These are phyloP conservation scores for Penicillium arizonense DNA, from an alignment of 495 filamentous ascomycete genomes.

Conservation along the genomic window DNA sequence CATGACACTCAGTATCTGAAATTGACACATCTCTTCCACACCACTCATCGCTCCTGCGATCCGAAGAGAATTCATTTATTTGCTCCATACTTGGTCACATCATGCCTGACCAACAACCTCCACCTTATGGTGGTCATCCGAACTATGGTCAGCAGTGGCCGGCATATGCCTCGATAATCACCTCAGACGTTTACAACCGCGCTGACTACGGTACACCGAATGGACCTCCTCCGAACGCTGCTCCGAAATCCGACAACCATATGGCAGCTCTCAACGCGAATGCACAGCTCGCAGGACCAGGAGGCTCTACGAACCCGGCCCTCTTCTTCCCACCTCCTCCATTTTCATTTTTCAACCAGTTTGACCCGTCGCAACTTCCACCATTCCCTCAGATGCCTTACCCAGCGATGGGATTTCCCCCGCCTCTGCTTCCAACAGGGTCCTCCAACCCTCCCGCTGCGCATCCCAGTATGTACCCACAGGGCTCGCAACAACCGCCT, in stretches of 20 bases:
- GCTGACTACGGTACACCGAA: constrained; percentile 11
- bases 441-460: constrained; percentile 9
- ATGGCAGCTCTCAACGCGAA: constrained; percentile 27
- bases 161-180: constrained; percentile 22
- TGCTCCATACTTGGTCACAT: constrained; percentile 1
- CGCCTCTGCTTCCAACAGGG: constrained; percentile 22
- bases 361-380: constrained; percentile 28
- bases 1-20: constrained; percentile 4
- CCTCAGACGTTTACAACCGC: constrained; percentile 21
- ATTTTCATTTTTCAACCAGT: constrained; percentile 29
- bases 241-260: constrained; percentile 20
- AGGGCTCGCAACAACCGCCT: background rate
- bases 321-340: constrained; percentile 31
- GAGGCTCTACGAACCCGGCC: constrained; percentile 16
- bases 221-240: constrained; percentile 8
- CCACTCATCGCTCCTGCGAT: background rate
- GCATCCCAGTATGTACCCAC: background rate
- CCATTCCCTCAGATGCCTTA: constrained; percentile 28
- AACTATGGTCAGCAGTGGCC: constrained; percentile 37
- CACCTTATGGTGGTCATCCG: constrained; percentile 46
- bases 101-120: constrained; percentile 59
- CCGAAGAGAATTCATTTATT: background rate
- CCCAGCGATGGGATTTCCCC: constrained; percentile 21
- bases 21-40: background rate
- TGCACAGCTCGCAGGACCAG: constrained; percentile 24